Percentiles rank a stretch among this genome's conserved stretches.
phyloP scores from a whole-genome alignment of 306 rosid genomes.

The Cicer bijugum region DNA sequence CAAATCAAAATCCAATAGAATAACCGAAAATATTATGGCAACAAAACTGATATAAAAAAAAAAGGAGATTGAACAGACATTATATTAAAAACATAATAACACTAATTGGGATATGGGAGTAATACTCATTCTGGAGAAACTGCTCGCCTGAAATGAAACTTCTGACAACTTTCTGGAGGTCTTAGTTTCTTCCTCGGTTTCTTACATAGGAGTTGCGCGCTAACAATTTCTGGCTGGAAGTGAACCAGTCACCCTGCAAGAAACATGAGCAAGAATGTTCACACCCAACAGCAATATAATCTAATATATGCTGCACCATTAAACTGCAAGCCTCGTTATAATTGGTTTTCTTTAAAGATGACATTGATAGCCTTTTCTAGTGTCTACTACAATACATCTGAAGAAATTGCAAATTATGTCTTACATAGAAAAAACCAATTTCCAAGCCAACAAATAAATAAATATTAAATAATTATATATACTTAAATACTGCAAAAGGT shows the following conservation, averaged over 20 bases:
- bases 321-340: constrained; percentile 17
- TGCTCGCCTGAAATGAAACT: constrained; percentile 30
- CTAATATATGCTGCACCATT: constrained; percentile 8
- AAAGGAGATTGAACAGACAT: constrained; percentile 13
- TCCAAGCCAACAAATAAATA: constrained; percentile 12
- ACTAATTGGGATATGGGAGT: constrained; percentile 17
- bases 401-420: not conserved
- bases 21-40: constrained; percentile 6
- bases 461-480: not conserved
- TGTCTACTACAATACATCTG: not conserved
- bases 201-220: constrained; percentile 65
- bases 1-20: constrained; percentile 38
- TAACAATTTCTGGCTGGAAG: constrained; percentile 64
- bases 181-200: constrained; percentile 74
- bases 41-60: constrained; percentile 10
- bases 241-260: constrained; percentile 76
- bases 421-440: not conserved
- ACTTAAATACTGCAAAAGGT: not conserved
- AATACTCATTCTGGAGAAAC: constrained; percentile 40
- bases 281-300: constrained; percentile 28
- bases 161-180: constrained; percentile 6
- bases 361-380: constrained; percentile 15
- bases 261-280: constrained; percentile 40
- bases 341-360: constrained; percentile 21
- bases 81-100: constrained; percentile 17